Percentiles rank a stretch among this genome's conserved stretches.
Conservation (phyloP, 2,329 filamentous ascomycete species). For the Chrysoporthe cubensis region DNA sequence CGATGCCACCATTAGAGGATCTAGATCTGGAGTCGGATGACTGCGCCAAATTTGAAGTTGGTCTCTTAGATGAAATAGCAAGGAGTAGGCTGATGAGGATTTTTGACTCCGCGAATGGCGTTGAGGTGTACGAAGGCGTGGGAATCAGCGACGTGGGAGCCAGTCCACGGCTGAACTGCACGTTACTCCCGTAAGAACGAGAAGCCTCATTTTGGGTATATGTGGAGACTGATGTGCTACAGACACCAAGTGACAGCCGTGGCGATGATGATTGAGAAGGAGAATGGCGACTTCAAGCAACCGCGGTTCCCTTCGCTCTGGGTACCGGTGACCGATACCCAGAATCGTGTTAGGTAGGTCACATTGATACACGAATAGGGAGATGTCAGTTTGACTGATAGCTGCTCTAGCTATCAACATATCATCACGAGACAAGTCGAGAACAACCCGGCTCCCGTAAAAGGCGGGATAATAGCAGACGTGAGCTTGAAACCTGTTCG, state of each 20-base stretch:
- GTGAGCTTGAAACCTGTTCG: background rate
- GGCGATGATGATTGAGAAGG: slow-evolving; percentile 2
- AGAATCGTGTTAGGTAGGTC: background rate
- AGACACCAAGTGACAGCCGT: background rate
- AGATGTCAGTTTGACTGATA: background rate
- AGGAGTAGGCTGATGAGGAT: background rate
- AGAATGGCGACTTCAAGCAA: background rate
- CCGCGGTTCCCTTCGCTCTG: background rate
- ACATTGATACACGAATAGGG: background rate
- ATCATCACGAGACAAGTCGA: background rate
- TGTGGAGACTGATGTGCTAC: background rate
- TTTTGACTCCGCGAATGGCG: slow-evolving; percentile 3
- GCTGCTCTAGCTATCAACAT: background rate
- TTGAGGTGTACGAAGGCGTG: background rate
- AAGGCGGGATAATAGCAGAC: background rate
- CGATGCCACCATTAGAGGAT: background rate
- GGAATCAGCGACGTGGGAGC: background rate
- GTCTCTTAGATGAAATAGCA: background rate
- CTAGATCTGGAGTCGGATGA: background rate
- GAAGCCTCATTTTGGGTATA: background rate
- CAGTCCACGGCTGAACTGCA: background rate
- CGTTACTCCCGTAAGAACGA: background rate
- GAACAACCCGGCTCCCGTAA: background rate
- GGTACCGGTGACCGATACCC: background rate
- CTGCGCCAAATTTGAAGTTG: background rate